Conservation (phyloP, 2,329 filamentous ascomycete genomes). For the Ceratocystis diversiconidia region DNA sequence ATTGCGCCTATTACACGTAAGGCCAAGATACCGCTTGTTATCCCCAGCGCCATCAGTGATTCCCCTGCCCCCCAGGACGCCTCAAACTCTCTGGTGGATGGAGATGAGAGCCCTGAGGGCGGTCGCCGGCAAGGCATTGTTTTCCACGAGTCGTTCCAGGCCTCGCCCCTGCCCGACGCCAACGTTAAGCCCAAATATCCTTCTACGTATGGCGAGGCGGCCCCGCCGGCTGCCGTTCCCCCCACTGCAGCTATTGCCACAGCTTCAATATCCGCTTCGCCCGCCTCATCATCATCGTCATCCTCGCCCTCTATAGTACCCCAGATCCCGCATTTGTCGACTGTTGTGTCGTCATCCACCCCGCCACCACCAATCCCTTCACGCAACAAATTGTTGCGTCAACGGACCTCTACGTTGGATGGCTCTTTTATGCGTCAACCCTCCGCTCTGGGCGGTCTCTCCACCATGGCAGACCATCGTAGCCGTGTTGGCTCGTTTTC, state of each 20-base stretch:
- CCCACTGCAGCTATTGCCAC: slow-evolving; percentile 3
- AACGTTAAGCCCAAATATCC: slow-evolving; percentile 14
- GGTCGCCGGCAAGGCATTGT: slow-evolving; percentile 44
- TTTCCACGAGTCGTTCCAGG: slow-evolving; percentile 42
- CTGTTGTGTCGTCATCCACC: background rate
- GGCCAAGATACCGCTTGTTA: background rate
- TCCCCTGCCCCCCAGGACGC: background rate
- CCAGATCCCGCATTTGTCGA: background rate
- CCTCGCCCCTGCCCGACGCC: slow-evolving; percentile 32
- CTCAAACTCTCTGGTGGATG: slow-evolving; percentile 20
- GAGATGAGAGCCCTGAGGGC: slow-evolving; percentile 23
- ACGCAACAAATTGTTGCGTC: slow-evolving; percentile 26
- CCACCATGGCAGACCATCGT: slow-evolving; percentile 35
- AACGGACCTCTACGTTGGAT: slow-evolving; percentile 46
- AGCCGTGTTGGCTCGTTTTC: slow-evolving; percentile 59
- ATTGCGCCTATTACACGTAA: background rate
- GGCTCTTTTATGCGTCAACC: slow-evolving; percentile 32
- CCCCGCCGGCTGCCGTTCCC: slow-evolving; percentile 4
- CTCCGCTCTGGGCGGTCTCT: slow-evolving; percentile 27
- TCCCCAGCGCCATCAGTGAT: background rate
- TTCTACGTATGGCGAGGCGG: slow-evolving; percentile 26
- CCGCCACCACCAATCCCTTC: slow-evolving; percentile 16
- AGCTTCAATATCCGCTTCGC: slow-evolving; percentile 8
- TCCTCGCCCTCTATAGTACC: background rate
- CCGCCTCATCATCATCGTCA: background rate